Evolutionary conservation across 78 protist species (phyloP), one percentile per base, ranked within the genome.

Genomic region (Blattamonas nauphoetae): DNA sequence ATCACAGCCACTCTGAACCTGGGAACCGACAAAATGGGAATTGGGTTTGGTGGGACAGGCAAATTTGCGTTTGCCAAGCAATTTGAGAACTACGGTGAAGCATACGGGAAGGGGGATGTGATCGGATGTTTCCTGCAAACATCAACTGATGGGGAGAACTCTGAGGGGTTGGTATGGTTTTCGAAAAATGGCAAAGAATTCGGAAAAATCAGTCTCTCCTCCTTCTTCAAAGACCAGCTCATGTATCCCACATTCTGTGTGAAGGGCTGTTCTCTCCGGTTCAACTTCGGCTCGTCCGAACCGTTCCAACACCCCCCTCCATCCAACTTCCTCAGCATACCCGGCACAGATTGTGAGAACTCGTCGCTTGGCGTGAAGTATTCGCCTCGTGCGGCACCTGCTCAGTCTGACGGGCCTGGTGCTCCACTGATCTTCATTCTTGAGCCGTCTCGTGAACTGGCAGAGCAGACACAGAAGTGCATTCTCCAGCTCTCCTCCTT

Each of bases 381-480:
- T 2, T 32, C 46, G 3, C 4, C 33, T 3, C 5, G 44, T 3
- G 46, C 82, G 29, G 88, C 71, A 2, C 11, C 5, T 21, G 4
- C 34, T 2, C 36, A 44, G 41, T 2, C 3, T 11, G 71, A 82
- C 45, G 21, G 33, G 4, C 38, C 79, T 11, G 21, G 33, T 78
- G 3, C 45, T 6, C 79, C 38, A 3, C 85, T 11, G 5, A 5
- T 29, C 46, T 86, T 93, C 55, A 89, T 94, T 36, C 85, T 94
- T 36, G 96, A 94, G 89, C 96, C 96, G n/a, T 45, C 88, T 0
- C 84, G 85, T 36, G 96, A 94, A n/a, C 88, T 94, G 35, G 93
- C 95, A 36, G 89, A 87, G 84, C 96, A 94, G 86, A 86, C 90
- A 0, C 45, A 41, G 45, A 83, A 87, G 34, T 88, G 89, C 43